phyloP scores from a whole-genome alignment of 257 asterid genomes.

The Phtheirospermum japonicum region DNA sequence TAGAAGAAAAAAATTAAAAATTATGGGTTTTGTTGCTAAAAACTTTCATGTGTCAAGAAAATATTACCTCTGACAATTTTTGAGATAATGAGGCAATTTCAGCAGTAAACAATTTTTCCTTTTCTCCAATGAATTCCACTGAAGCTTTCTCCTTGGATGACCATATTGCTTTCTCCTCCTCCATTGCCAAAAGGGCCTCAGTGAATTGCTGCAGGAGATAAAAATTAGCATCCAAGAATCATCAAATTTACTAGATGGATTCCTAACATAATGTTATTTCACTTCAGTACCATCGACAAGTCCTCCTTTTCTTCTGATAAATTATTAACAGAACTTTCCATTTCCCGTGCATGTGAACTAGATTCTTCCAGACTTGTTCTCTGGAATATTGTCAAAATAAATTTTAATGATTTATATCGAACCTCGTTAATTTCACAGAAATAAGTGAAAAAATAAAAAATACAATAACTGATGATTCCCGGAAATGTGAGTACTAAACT shows the following conservation, averaged over 20 bases:
- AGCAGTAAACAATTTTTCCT: constrained; percentile 41
- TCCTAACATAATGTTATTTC: background rate
- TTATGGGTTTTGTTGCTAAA: too few relatives aligned
- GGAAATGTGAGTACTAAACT: constrained; percentile 15
- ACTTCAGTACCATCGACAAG: constrained; percentile 59
- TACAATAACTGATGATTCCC: constrained; percentile 1
- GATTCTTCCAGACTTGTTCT: constrained; percentile 57
- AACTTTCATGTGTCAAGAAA: too few relatives aligned
- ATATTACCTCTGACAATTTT: constrained; percentile 62
- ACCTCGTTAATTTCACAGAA: background rate
- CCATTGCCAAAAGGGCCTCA: constrained; percentile 86
- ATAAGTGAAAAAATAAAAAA: background rate
- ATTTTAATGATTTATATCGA: constrained; percentile 3
- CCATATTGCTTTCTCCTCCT: constrained; percentile 96
- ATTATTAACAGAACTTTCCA: constrained; percentile 47
- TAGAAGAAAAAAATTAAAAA: background rate
- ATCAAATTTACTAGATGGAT: constrained; percentile 10
- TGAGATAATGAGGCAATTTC: constrained; percentile 52
- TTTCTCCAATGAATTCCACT: constrained; percentile 58
- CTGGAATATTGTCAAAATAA: constrained; percentile 45
- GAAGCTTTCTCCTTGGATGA: constrained; percentile 85
- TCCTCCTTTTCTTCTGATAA: constrained; percentile 78
- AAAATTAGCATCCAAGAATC: constrained; percentile 19
- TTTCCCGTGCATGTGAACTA: constrained; percentile 32
- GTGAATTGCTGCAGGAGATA: constrained; percentile 69